A percentile compares a stretch with the other conserved stretches of the same genome.
Conservation (phyloP, 352 stramenopile genomes). For the Globisporangium canariense region DNA sequence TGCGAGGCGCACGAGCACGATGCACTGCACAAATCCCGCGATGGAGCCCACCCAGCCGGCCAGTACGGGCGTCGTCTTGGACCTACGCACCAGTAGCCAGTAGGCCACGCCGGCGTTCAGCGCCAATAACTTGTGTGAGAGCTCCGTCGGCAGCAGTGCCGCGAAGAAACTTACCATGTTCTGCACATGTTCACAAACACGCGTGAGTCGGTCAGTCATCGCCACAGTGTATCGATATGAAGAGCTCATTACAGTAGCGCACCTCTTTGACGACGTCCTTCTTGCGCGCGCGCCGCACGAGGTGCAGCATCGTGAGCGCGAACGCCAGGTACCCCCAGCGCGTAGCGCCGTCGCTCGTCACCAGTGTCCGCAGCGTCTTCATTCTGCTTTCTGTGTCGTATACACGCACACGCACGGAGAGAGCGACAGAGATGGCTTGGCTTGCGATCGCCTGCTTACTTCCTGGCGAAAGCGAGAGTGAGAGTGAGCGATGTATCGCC, state of each 20-base stretch:
- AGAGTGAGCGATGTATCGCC: no score
- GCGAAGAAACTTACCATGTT: conserved; percentile 57
- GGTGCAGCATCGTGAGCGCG: conserved; percentile 33
- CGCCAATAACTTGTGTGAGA: conserved; percentile 45
- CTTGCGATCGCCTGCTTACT: neutral
- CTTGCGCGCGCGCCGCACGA: conserved; percentile 37
- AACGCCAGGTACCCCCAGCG: conserved; percentile 43
- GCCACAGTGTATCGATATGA: neutral
- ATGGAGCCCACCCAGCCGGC: conserved; percentile 46
- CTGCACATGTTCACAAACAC: conserved; percentile 10
- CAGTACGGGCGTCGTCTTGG: conserved; percentile 44
- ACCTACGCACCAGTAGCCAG: conserved; percentile 35
- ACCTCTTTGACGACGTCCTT: conserved; percentile 48
- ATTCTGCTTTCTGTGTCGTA: conserved; percentile 11
- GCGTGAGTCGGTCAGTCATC: neutral
- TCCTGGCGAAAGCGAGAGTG: neutral
- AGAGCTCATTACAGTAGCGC: neutral
- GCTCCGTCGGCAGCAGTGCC: conserved; percentile 46
- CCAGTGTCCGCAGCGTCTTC: conserved; percentile 33
- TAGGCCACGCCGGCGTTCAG: conserved; percentile 35
- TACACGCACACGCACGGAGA: neutral
- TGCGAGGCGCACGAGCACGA: conserved; percentile 39
- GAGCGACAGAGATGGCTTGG: neutral
- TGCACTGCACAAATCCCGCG: conserved; percentile 38
- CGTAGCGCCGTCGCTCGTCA: conserved; percentile 19